Base-by-base conservation (phyloP, 1,139 yeast species). In the Yamadazyma aaseri region DNA sequence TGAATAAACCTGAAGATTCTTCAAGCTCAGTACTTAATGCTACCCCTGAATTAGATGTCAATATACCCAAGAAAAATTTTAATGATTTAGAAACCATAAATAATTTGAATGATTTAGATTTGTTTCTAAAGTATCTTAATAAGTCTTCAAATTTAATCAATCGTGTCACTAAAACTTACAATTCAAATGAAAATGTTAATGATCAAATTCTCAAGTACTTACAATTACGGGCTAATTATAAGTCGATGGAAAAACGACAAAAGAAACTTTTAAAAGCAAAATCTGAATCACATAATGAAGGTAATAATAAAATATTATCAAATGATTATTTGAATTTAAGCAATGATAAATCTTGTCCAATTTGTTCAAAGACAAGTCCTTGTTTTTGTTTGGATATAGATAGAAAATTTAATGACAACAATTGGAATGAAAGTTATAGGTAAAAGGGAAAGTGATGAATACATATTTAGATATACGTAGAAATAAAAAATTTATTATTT, bases 31-130 rank as follows among this genome's bases (percentile, higher is more conserved):
- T 12, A 22, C 25, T 12, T 7, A 10, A 6, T 9, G 25, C 25
- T 11, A 22, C 25, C 8, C 25, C 25, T 9, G 25, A 22, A 6
- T 22, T 22, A 22, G 13, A 12, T 11, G 10, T 18, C 21, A 22
- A 22, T 22, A 10, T 22, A 9, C 25, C 25, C 26, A 27, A 16
- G 15, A 16, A 28, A 11, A 38, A 49, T 31, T 53, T 55, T 33
- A 70, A 67, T 20, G 47, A 66, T 45, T 47, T 70, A 20, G 75
- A 69, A 35, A 54, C 58, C 12, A 65, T 70, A 32, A 64, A 64
- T 40, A 65, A 66, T 38, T 50, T 66, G 23, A 63, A 65, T 40
- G 76, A 70, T 47, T 56, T 70, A 42, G 68, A 70, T 42, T 61
- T 63, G 44, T 67, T 68, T 38, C 50, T 70, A 31, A 60, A 58